These are phyloP conservation scores for Paraleonurus japonicus DNA, from an alignment of 257 asterid species.

Conservation along the genomic window DNA sequence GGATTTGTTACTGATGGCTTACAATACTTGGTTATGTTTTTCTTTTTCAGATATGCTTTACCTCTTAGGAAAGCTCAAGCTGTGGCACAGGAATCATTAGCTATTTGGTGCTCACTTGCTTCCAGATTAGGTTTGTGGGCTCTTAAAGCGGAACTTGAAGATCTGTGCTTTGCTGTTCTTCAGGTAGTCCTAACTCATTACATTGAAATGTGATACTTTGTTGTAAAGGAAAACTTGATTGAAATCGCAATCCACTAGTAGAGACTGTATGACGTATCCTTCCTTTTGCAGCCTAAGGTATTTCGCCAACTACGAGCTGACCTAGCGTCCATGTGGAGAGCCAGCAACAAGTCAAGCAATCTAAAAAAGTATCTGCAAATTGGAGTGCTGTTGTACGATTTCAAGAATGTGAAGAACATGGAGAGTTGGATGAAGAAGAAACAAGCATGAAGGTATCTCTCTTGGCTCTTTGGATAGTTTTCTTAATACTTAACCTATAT, in stretches of 20 bases:
- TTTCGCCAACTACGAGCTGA: conserved; percentile 71
- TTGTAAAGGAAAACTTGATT: conserved; percentile 17
- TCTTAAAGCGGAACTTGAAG: conserved; percentile 96
- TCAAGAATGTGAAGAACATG: conserved; percentile 49
- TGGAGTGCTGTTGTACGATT: background rate
- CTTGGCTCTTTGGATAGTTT: conserved; percentile 14
- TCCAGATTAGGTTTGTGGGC: conserved; percentile 97
- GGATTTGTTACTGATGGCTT: conserved; percentile 8
- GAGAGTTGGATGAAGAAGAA: conserved; percentile 51
- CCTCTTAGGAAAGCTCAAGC: conserved; percentile 86
- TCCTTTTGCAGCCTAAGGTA: conserved; percentile 65
- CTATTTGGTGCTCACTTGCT: conserved; percentile 98
- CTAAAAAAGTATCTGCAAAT: background rate
- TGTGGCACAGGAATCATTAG: conserved; percentile 94
- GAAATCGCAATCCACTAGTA: conserved; percentile 13
- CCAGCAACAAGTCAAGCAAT: conserved; percentile 45
- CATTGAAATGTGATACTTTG: background rate
- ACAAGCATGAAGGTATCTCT: conserved; percentile 68
- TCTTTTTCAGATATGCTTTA: conserved; percentile 69
- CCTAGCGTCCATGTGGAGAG: conserved; percentile 82
- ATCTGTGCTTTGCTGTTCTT: conserved; percentile 93
- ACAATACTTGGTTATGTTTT: conserved; percentile 11
- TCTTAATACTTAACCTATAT: background rate
- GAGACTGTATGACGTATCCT: conserved; percentile 21
- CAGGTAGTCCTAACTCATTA: conserved; percentile 52